phyloP scores from a whole-genome alignment of 1,284 basidiomycete genomes.

The Pyrrhoderma lamaoense region DNA sequence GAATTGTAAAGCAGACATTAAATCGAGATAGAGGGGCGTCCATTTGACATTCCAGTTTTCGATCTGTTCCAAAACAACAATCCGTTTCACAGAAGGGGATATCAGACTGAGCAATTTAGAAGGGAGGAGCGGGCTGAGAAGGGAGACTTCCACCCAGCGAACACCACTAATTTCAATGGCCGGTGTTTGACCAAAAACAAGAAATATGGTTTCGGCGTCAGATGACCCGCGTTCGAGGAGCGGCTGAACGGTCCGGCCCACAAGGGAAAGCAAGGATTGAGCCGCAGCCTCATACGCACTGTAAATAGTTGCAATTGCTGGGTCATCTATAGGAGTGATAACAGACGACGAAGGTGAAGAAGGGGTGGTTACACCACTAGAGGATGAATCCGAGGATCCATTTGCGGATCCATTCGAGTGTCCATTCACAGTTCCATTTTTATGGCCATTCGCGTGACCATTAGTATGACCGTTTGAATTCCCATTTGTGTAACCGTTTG shows the following conservation, averaged over 20 bases:
- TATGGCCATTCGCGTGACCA: slow-evolving; percentile 28
- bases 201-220: slow-evolving; percentile 58
- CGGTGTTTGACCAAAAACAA: slow-evolving; percentile 60
- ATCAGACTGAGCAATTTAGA: slow-evolving; percentile 59
- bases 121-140: slow-evolving; percentile 70
- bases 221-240: slow-evolving; percentile 34
- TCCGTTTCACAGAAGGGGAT: slow-evolving; percentile 55
- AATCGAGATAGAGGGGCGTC: slow-evolving; percentile 82
- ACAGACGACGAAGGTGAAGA: background rate
- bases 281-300: slow-evolving; percentile 58
- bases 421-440: slow-evolving; percentile 25
- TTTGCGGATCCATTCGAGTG: slow-evolving; percentile 28
- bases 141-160: slow-evolving; percentile 59
- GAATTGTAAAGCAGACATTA: slow-evolving; percentile 68
- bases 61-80: slow-evolving; percentile 84
- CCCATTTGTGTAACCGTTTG: slow-evolving; percentile 27
- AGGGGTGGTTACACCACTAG: slow-evolving; percentile 21
- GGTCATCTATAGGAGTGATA: slow-evolving; percentile 18
- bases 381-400: slow-evolving; percentile 21
- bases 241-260: slow-evolving; percentile 56
- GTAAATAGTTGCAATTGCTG: slow-evolving; percentile 29
- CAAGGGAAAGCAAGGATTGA: slow-evolving; percentile 52
- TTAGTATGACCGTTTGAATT: slow-evolving; percentile 25
- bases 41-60: slow-evolving; percentile 76
- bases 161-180: slow-evolving; percentile 47